Evolutionary conservation across 2,329 filamentous ascomycete genomes (phyloP).

Genomic region (Domatiomyces globalis): DNA sequence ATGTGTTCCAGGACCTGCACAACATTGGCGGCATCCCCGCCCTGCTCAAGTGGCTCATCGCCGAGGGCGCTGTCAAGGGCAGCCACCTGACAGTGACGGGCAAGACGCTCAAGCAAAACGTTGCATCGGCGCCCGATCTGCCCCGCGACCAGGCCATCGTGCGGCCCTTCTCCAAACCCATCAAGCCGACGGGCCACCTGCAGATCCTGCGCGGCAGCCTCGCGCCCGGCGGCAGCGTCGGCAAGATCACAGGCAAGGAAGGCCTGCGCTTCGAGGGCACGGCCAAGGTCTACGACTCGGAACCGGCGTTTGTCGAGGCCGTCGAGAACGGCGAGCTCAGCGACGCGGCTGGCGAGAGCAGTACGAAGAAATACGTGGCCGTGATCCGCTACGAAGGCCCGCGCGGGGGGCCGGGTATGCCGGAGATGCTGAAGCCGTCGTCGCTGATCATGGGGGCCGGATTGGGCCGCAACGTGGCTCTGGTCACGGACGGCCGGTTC

Average conservation of each 20-base stretch:
- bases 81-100: constrained; percentile 48
- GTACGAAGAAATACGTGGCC: constrained; percentile 48
- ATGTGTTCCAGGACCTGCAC: constrained; percentile 46
- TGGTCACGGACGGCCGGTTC: constrained; percentile 65
- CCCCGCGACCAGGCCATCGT: constrained; percentile 57
- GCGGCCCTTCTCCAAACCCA: constrained; percentile 49
- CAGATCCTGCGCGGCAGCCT: constrained; percentile 58
- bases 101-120: constrained; percentile 44
- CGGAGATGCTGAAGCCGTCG: constrained; percentile 59
- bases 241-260: constrained; percentile 67
- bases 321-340: constrained; percentile 53
- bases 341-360: not conserved
- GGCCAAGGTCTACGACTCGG: constrained; percentile 55
- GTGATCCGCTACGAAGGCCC: constrained; percentile 63
- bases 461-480: constrained; percentile 52
- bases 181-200: constrained; percentile 58
- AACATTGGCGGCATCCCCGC: constrained; percentile 44
- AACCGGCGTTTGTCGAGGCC: constrained; percentile 54
- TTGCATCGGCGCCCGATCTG: constrained; percentile 48
- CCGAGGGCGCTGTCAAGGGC: constrained; percentile 45
- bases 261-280: constrained; percentile 53
- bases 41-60: constrained; percentile 43
- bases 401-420: constrained; percentile 61
- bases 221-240: constrained; percentile 55
- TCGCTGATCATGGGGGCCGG: constrained; percentile 62